Conservation (phyloP, 1,284 basidiomycete species). For the Polyporus tsugae region DNA sequence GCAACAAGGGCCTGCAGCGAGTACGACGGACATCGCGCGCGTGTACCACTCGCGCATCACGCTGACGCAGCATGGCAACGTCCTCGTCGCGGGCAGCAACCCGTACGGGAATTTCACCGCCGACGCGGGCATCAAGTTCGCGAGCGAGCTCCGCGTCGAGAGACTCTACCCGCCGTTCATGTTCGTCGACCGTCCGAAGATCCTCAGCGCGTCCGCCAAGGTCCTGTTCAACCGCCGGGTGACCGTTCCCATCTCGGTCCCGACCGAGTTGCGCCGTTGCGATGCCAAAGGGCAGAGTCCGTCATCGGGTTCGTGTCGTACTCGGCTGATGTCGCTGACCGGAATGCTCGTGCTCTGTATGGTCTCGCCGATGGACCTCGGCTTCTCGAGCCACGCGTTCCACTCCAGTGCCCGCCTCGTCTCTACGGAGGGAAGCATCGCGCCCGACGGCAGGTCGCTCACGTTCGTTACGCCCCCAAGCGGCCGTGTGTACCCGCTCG, state of each 20-base stretch:
- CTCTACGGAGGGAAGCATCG: constrained; percentile 51
- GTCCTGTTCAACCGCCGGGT: constrained; percentile 49
- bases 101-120: constrained; percentile 47
- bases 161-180: constrained; percentile 55
- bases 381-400: constrained; percentile 57
- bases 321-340: not conserved
- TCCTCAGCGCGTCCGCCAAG: constrained; percentile 45
- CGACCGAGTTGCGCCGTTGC: not conserved
- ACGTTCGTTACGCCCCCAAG: constrained; percentile 54
- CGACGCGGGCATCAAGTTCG: constrained; percentile 32
- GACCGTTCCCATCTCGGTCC: constrained; percentile 46
- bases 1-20: constrained; percentile 53
- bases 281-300: constrained; percentile 11
- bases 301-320: not conserved
- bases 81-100: constrained; percentile 59
- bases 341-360: not conserved
- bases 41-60: constrained; percentile 53
- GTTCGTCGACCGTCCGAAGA: constrained; percentile 45
- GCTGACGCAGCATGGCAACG: constrained; percentile 49
- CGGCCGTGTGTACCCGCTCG: constrained; percentile 57
- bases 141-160: constrained; percentile 56
- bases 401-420: constrained; percentile 55
- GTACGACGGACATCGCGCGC: constrained; percentile 51
- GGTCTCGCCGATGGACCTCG: constrained; percentile 55
- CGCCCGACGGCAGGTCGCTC: constrained; percentile 46